Conservation (phyloP, 306 rosid genomes). For the Corylus avellana region DNA sequence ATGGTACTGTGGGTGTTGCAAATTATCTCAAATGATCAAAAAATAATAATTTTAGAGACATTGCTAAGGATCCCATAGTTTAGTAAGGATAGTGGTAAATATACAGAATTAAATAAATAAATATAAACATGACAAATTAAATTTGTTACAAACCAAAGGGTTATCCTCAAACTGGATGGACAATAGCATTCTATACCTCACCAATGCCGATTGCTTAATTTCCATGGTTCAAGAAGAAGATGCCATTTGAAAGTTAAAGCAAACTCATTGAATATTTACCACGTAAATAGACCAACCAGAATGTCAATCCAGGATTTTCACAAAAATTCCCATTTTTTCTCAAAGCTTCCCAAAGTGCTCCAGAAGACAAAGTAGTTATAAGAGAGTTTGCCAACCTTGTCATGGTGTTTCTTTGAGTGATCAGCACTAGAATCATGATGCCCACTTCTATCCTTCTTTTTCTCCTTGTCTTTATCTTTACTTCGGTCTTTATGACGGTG, state of each 20-base stretch:
- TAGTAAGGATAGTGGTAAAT: neutral
- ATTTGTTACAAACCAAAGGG: neutral
- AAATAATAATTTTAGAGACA: neutral
- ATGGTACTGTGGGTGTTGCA: no score
- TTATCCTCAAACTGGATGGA: constrained; percentile 10
- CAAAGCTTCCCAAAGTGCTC: constrained; percentile 4
- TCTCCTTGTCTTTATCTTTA: constrained; percentile 93
- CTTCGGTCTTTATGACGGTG: constrained; percentile 83
- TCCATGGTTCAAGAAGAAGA: neutral
- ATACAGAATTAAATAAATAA: neutral
- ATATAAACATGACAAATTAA: neutral
- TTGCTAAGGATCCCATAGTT: neutral
- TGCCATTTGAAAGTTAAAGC: neutral
- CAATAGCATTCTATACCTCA: constrained; percentile 6
- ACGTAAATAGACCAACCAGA: neutral
- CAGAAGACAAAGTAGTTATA: constrained; percentile 26
- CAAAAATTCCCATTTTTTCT: constrained; percentile 13
- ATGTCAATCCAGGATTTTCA: constrained; percentile 1
- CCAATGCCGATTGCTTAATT: constrained; percentile 1
- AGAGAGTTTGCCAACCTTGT: constrained; percentile 65
- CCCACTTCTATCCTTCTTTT: constrained; percentile 82
- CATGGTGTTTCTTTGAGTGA: constrained; percentile 88
- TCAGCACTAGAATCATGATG: constrained; percentile 85
- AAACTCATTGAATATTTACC: neutral
- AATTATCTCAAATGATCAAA: no score